phyloP scores from a whole-genome alignment of 768 basidiomycete genomes.

The Rhizopogon salebrosus region DNA sequence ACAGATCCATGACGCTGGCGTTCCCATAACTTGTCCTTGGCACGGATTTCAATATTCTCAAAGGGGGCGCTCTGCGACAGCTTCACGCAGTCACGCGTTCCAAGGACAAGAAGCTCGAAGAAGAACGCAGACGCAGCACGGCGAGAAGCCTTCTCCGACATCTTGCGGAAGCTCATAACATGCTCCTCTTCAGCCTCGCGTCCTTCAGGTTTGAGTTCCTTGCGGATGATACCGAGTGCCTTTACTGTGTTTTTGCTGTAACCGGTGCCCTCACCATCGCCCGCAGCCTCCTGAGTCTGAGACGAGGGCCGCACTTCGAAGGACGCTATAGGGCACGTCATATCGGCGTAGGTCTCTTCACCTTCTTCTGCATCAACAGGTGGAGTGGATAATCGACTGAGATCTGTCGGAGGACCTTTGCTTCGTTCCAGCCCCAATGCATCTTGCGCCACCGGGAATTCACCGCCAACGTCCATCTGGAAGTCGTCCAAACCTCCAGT shows the following conservation, averaged over 20 bases:
- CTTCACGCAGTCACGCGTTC: slow-evolving; percentile 87
- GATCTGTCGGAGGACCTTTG: slow-evolving; percentile 50
- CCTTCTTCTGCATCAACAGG: slow-evolving; percentile 57
- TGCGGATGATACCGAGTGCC: slow-evolving; percentile 70
- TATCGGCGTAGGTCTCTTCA: slow-evolving; percentile 64
- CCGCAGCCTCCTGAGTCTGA: slow-evolving; percentile 40
- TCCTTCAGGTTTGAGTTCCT: slow-evolving; percentile 55
- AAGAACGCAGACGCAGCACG: slow-evolving; percentile 95
- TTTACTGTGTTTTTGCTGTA: slow-evolving; percentile 89
- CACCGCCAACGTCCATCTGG: slow-evolving; percentile 59
- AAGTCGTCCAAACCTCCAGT: slow-evolving; percentile 58
- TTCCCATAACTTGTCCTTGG: slow-evolving; percentile 85
- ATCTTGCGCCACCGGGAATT: slow-evolving; percentile 31
- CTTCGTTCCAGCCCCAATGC: slow-evolving; percentile 31
- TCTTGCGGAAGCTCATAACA: slow-evolving; percentile 68
- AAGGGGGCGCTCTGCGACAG: slow-evolving; percentile 71
- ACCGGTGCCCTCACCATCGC: slow-evolving; percentile 57
- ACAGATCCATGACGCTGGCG: slow-evolving; percentile 44
- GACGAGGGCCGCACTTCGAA: slow-evolving; percentile 64
- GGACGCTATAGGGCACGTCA: slow-evolving; percentile 70
- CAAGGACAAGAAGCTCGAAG: slow-evolving; percentile 93
- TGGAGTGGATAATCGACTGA: slow-evolving; percentile 65
- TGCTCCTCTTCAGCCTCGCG: slow-evolving; percentile 49
- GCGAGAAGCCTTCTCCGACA: slow-evolving; percentile 82
- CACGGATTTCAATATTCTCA: slow-evolving; percentile 79